Evolutionary conservation across 2,329 filamentous ascomycete genomes (phyloP).

Genomic region (Botrytis paeoniae): DNA sequence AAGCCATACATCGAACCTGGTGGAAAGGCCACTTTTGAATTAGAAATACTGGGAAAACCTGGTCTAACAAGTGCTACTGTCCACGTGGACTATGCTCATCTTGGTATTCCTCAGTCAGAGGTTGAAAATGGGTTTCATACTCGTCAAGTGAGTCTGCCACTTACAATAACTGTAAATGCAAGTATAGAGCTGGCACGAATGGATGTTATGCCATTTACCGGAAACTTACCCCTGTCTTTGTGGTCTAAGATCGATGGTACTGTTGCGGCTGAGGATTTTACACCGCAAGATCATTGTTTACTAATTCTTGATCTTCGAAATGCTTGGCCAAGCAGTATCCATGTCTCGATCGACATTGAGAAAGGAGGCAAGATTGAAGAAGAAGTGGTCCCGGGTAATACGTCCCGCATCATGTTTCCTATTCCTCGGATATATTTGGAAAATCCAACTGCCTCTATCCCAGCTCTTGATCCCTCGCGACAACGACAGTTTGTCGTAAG

Average conservation of each 20-base stretch:
- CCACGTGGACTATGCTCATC: conserved; percentile 80
- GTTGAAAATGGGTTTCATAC: conserved; percentile 76
- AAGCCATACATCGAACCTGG: conserved; percentile 63
- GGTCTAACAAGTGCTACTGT: conserved; percentile 76
- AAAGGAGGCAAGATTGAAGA: conserved; percentile 40
- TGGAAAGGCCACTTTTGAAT: conserved; percentile 67
- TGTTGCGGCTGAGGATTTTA: conserved; percentile 39
- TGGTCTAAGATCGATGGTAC: conserved; percentile 48
- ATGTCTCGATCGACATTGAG: conserved; percentile 54
- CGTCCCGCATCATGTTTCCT: conserved; percentile 71
- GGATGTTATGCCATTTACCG: conserved; percentile 72
- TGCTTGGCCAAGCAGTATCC: conserved; percentile 79
- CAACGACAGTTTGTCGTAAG: conserved; percentile 92
- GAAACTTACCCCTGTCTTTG: conserved; percentile 58
- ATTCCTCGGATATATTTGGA: conserved; percentile 71
- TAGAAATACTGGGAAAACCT: conserved; percentile 83
- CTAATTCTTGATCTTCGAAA: conserved; percentile 83
- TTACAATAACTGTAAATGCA: conserved; percentile 88
- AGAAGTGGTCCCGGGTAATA: conserved; percentile 63
- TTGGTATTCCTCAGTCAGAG: conserved; percentile 68
- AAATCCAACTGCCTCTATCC: conserved; percentile 75
- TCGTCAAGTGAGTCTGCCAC: conserved; percentile 72
- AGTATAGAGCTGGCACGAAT: conserved; percentile 79
- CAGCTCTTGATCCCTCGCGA: conserved; percentile 74
- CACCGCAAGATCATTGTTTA: conserved; percentile 67